phyloP scores from a whole-genome alignment of 176 grass and related monocot species.

The Otatea glauca region DNA sequence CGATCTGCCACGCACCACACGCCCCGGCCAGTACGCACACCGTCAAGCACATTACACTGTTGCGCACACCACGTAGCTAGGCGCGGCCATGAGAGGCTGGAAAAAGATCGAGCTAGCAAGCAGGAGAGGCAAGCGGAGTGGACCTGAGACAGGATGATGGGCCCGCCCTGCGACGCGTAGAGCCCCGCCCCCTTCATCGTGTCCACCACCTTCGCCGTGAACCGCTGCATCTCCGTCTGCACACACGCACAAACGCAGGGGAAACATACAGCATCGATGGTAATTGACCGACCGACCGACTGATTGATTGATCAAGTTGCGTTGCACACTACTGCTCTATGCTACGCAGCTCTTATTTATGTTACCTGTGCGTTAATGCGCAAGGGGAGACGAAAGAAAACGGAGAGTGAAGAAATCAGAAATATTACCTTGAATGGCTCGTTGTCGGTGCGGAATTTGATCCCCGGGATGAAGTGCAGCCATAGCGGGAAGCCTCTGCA shows the following conservation, averaged over 20 bases:
- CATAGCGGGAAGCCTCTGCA: conserved; percentile 95
- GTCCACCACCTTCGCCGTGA: conserved; percentile 90
- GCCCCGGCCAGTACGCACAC: not conserved
- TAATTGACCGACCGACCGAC: not conserved
- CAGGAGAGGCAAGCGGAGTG: not conserved
- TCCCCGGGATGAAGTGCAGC: conserved; percentile 95
- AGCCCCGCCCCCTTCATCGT: conserved; percentile 89
- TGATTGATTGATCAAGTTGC: not conserved
- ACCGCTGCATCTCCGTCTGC: conserved; percentile 90
- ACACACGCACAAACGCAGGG: not conserved
- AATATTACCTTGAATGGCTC: conserved; percentile 74
- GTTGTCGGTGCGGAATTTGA: conserved; percentile 97
- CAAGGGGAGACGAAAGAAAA: not conserved
- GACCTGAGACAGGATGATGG: conserved; percentile 74
- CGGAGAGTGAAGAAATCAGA: not conserved
- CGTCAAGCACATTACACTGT: not conserved
- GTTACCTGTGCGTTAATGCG: too few species aligned
- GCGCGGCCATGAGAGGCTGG: not conserved
- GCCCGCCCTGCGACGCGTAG: conserved; percentile 96
- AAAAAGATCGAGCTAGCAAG: not conserved
- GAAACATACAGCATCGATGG: not conserved
- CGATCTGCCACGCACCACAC: conserved; percentile 59
- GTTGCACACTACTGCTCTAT: not conserved
- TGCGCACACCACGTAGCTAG: not conserved
- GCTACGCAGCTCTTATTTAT: not conserved